Percentiles rank a stretch among this genome's conserved stretches.
Evolutionary conservation across 1,284 basidiomycete species (phyloP).

Genomic region (Melampsora larici-populina): DNA sequence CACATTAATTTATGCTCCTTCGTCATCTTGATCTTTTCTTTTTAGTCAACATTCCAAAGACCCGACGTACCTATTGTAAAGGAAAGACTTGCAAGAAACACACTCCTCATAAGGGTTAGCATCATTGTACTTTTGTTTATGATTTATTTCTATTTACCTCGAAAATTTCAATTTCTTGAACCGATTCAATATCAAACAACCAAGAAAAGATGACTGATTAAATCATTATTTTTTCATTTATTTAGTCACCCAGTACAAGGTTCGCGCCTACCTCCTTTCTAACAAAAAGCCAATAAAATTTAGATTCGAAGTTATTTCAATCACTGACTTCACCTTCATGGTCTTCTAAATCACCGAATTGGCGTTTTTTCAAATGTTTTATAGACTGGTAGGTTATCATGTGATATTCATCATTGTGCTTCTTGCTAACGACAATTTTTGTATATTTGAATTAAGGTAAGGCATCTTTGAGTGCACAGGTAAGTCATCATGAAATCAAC

Average conservation of each 20-base stretch:
- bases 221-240: background rate
- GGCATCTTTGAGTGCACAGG: conserved; percentile 51
- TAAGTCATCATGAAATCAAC: background rate
- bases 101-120: conserved; percentile 58
- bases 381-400: background rate
- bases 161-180: background rate
- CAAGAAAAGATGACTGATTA: too few relatives aligned
- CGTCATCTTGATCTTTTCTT: background rate
- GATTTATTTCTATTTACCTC: background rate
- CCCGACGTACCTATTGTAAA: conserved; percentile 78
- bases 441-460: conserved; percentile 48
- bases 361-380: background rate
- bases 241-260: conserved; percentile 7
- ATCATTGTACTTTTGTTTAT: background rate
- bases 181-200: background rate
- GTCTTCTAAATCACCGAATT: background rate
- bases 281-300: background rate
- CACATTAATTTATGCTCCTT: too few relatives aligned
- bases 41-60: conserved; percentile 64
- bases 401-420: background rate
- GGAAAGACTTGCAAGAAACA: conserved; percentile 98
- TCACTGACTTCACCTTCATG: background rate
- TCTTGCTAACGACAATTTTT: too few relatives aligned
- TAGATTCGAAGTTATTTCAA: background rate
- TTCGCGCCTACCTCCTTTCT: background rate